Conservation (phyloP, 768 basidiomycete species). For the Trichaptum fuscoviolaceum region DNA sequence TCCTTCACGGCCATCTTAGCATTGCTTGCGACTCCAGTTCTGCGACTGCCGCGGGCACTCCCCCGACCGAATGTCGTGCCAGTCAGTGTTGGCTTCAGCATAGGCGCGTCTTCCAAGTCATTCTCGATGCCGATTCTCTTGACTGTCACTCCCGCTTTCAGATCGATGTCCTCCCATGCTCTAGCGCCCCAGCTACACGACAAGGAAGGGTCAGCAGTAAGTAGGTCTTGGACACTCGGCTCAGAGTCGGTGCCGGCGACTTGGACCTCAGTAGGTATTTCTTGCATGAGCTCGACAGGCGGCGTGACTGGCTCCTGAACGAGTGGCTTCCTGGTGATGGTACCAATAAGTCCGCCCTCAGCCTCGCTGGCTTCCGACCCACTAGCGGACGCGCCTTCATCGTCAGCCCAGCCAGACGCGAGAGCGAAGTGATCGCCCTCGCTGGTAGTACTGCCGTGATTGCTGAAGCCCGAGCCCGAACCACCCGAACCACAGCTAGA, state of each 20-base stretch:
- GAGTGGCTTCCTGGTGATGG: neutral
- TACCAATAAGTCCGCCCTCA: neutral
- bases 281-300: neutral
- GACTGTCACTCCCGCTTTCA: conserved; percentile 26
- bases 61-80: neutral
- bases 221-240: conserved; percentile 1
- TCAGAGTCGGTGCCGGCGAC: too few relatives aligned
- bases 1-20: neutral
- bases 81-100: neutral
- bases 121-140: conserved; percentile 17
- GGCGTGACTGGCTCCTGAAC: conserved; percentile 5
- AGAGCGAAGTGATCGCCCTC: conserved; percentile 8
- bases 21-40: neutral
- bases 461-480: neutral
- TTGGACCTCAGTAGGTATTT: neutral
- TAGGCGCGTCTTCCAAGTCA: neutral
- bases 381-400: conserved; percentile 9
- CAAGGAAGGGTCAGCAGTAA: neutral
- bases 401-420: neutral
- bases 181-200: conserved; percentile 26
- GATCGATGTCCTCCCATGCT: conserved; percentile 33
- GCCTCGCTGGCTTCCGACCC: conserved; percentile 3
- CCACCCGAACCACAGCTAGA: conserved; percentile 12
- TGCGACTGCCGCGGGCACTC: neutral
- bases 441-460: conserved; percentile 6